Base-by-base conservation (phyloP, 305 asterid species). In the Fraxinus dipetala region DNA sequence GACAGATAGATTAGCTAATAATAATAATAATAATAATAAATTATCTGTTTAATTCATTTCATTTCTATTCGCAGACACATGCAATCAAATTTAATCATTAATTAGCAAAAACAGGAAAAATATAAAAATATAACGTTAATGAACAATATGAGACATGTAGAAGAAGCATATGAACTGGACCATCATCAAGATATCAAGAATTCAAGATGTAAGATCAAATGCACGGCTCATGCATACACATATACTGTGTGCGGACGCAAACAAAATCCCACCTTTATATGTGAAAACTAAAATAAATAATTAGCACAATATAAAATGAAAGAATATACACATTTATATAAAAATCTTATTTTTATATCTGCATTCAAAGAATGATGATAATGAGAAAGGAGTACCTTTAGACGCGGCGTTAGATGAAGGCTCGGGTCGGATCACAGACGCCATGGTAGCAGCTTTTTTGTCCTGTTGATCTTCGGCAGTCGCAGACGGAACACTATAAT, bases 321-420 rank as follows among this genome's bases (percentile, higher is more conserved):
- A 63, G 6, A 45, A 73, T 1, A 40, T 18, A 76, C 5, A 73
- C 30, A 36, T 34, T 22, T 2, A 0, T 22, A 10, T 1, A 18
- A 0, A 38, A 4, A 4, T 3, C 78, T 24, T 56, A 2, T 45
- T 35, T 20, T 4, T 3, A 22, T 43, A 65, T 78, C 84, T 78
- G 61, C 79, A 67, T 77, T 76, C 16, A 32, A 38, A 54, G 78
- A 77, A 78, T 24, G 22, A 8, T 32, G 56, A 38, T 67, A 81
- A 82, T 26, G 77, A 31, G 28, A 78, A 22, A 51, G 67, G 43
- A 36, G 65, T 76, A 95, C 98, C 99, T 92, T 91, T 94, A 69
- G 82, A 32, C 28, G 91, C 2, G 69, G 87, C 88, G 83, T 73
- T 89, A 28, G 92, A 82, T 31, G 97, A 84, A 84, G 90, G 85